Percentiles rank a stretch among this genome's conserved stretches.
These are phyloP conservation scores for Omphalotus guepiniiformis DNA, from an alignment of 768 basidiomycete species.

Conservation along the genomic window DNA sequence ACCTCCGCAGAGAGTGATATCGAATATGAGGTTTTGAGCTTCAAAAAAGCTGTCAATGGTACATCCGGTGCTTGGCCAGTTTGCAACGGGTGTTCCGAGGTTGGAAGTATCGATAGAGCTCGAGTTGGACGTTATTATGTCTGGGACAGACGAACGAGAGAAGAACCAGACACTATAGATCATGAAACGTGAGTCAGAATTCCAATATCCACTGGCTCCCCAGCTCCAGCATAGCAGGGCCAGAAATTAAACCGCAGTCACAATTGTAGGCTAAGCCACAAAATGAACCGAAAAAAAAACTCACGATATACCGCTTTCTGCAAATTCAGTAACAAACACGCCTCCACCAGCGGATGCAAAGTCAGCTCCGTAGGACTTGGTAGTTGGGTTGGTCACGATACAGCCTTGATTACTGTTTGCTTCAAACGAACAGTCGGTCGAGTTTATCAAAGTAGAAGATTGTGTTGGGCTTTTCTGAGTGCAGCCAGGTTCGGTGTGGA, in stretches of 20 bases:
- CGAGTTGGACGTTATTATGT: conserved; percentile 41
- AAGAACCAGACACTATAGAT: conserved; percentile 59
- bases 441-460: conserved; percentile 47
- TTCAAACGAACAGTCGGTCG: conserved; percentile 55
- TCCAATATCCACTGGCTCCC: too few relatives aligned
- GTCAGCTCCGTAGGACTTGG: conserved; percentile 56
- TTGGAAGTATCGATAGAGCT: conserved; percentile 50
- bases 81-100: conserved; percentile 64
- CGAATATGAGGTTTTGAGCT: conserved; percentile 64
- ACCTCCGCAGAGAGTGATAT: conserved; percentile 71
- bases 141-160: conserved; percentile 45
- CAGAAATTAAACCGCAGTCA: too few relatives aligned
- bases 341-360: conserved; percentile 70
- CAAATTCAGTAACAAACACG: conserved; percentile 71
- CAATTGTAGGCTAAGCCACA: neutral
- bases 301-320: conserved; percentile 59
- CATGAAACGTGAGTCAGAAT: too few relatives aligned
- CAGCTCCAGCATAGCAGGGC: too few relatives aligned
- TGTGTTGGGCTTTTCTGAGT: conserved; percentile 44
- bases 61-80: conserved; percentile 61
- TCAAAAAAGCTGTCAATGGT: conserved; percentile 48
- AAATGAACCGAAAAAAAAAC: conserved; percentile 17
- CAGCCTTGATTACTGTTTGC: conserved; percentile 63
- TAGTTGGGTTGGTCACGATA: conserved; percentile 48
- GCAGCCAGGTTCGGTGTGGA: conserved; percentile 68